Conservation (phyloP, 1,284 basidiomycete genomes). For the Fistulinella cinereoalba region DNA sequence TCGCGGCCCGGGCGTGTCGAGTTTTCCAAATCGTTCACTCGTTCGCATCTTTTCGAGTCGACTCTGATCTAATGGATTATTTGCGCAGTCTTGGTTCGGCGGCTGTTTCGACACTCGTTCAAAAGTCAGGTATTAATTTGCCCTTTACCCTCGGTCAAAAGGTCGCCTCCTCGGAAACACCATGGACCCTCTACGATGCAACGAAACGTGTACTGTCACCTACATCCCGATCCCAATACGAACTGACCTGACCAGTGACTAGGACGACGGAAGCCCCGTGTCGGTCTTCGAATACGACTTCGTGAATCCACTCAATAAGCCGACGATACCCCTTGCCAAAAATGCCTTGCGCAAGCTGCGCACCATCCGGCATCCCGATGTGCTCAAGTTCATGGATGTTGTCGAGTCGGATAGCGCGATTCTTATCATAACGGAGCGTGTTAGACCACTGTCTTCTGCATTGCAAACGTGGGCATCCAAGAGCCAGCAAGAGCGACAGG, state of each 20-base stretch:
- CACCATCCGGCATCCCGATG: conserved; percentile 91
- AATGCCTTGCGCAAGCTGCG: conserved; percentile 91
- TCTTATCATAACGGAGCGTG: conserved; percentile 93
- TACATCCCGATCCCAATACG: conserved; percentile 6
- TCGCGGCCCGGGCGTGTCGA: too few species aligned
- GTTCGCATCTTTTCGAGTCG: neutral
- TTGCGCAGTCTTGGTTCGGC: conserved; percentile 80
- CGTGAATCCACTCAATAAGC: conserved; percentile 55
- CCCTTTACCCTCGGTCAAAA: conserved; percentile 86
- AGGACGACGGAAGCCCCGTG: conserved; percentile 86
- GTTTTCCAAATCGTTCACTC: too few species aligned
- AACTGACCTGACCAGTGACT: conserved; percentile 23
- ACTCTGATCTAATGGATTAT: conserved; percentile 72
- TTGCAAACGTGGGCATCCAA: conserved; percentile 66
- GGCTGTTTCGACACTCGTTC: conserved; percentile 84
- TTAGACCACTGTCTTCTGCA: conserved; percentile 71
- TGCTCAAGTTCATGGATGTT: conserved; percentile 92
- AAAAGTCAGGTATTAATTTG: conserved; percentile 85
- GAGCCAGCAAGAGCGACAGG: conserved; percentile 64
- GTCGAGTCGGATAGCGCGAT: conserved; percentile 86
- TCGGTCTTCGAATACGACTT: conserved; percentile 92
- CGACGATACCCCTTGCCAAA: conserved; percentile 74
- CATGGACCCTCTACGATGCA: conserved; percentile 88
- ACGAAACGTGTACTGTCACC: conserved; percentile 70
- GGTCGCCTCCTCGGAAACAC: conserved; percentile 67